Evolutionary conservation across 176 grass and related monocot species (phyloP).

Genomic region (Musa schizocarpa): DNA sequence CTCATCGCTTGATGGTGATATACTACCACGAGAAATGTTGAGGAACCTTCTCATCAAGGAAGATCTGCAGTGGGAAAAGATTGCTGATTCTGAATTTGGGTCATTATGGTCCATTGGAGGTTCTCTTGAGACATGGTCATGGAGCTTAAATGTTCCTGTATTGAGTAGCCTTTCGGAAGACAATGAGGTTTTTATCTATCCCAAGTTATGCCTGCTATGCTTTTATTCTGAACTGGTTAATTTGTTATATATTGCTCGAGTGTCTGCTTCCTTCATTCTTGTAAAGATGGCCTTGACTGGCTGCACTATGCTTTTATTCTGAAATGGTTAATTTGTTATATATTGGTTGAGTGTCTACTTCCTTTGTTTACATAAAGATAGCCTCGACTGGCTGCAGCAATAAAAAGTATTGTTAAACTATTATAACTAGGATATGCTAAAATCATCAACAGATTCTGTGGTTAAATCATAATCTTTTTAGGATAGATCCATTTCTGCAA

Average conservation of each 20-base stretch:
- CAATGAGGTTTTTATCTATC: constrained; percentile 46
- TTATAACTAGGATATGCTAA: not conserved
- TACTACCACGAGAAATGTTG: constrained; percentile 61
- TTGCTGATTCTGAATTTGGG: constrained; percentile 83
- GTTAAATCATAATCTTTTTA: too few relatives aligned
- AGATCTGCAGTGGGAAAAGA: constrained; percentile 75
- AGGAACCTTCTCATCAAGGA: constrained; percentile 63
- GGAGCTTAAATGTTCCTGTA: constrained; percentile 96
- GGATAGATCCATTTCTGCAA: not conserved
- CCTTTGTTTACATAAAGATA: not conserved
- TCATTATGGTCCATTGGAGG: constrained; percentile 80
- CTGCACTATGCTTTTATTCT: not conserved
- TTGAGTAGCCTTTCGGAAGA: constrained; percentile 88
- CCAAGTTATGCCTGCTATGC: not conserved
- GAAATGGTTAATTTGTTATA: not conserved
- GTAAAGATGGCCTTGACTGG: not conserved
- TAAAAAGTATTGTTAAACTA: not conserved
- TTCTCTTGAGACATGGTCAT: constrained; percentile 96
- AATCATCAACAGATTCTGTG: too few relatives aligned
- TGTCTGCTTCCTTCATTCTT: not conserved
- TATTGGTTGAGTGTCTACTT: not conserved
- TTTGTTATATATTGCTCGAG: not conserved
- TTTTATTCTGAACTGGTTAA: not conserved
- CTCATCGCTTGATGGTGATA: constrained; percentile 59
- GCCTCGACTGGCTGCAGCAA: not conserved